phyloP scores from a whole-genome alignment of 2,329 filamentous ascomycete species.

The Waltergamsia citrina region DNA sequence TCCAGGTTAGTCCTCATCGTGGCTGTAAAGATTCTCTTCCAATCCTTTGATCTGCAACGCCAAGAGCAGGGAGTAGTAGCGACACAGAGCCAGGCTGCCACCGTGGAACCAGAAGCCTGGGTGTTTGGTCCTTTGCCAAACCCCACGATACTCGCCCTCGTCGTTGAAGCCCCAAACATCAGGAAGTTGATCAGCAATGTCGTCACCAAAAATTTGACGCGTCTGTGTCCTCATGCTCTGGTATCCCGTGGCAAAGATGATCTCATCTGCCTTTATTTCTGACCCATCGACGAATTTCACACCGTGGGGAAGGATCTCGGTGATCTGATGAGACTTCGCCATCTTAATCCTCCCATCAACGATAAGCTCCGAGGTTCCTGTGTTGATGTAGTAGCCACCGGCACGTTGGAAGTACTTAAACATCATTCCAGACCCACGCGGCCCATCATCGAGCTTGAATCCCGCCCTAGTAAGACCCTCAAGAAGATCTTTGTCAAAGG shows the following conservation, averaged over 20 bases:
- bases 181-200: slow-evolving; percentile 46
- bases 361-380: slow-evolving; percentile 53
- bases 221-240: slow-evolving; percentile 59
- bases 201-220: slow-evolving; percentile 50
- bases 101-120: slow-evolving; percentile 59
- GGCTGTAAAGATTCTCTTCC: slow-evolving; percentile 24
- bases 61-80: slow-evolving; percentile 47
- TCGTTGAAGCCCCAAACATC: slow-evolving; percentile 55
- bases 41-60: slow-evolving; percentile 42
- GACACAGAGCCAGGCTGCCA: slow-evolving; percentile 52
- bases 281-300: slow-evolving; percentile 43
- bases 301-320: slow-evolving; percentile 33
- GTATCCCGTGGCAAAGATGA: slow-evolving; percentile 56
- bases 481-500: slow-evolving; percentile 26
- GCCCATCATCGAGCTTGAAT: slow-evolving; percentile 50
- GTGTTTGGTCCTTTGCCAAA: slow-evolving; percentile 52
- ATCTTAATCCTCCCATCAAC: slow-evolving; percentile 54
- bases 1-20: slow-evolving; percentile 18
- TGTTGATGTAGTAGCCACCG: slow-evolving; percentile 65
- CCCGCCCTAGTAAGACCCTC: slow-evolving; percentile 42
- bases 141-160: slow-evolving; percentile 44
- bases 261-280: slow-evolving; percentile 49
- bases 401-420: slow-evolving; percentile 56
- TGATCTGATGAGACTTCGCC: slow-evolving; percentile 47
- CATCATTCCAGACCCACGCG: slow-evolving; percentile 45